Percentiles rank a stretch among this genome's conserved stretches.
These are phyloP conservation scores for Clavispora phyllophila DNA, from an alignment of 805 yeast genomes.

Conservation along the genomic window DNA sequence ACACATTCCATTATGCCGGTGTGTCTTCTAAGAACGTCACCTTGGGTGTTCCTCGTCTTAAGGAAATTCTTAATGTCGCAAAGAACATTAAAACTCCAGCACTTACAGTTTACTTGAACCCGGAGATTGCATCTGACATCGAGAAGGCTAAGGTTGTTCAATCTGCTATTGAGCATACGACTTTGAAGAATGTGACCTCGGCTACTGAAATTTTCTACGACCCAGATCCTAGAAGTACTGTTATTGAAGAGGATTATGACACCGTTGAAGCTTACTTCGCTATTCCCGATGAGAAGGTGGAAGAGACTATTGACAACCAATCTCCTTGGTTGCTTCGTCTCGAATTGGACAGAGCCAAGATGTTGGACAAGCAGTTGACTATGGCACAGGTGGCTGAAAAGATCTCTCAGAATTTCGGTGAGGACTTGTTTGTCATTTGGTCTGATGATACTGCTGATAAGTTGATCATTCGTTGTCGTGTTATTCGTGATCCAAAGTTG, in stretches of 20 bases:
- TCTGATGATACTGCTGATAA: conserved; percentile 98
- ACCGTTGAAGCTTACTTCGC: conserved; percentile 97
- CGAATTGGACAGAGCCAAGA: conserved; percentile 96
- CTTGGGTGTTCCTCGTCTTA: conserved; percentile 98
- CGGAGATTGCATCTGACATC: conserved; percentile 78
- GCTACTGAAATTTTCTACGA: conserved; percentile 96
- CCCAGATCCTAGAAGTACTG: conserved; percentile 94
- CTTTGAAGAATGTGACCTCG: conserved; percentile 91
- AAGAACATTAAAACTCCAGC: conserved; percentile 99
- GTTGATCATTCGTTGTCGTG: conserved; percentile 95
- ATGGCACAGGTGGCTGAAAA: conserved; percentile 98
- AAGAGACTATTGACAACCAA: conserved; percentile 87
- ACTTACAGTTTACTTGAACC: conserved; percentile 83
- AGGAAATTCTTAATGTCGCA: conserved; percentile 97
- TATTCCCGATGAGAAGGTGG: conserved; percentile 96
- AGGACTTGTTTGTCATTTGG: conserved; percentile 96
- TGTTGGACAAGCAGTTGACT: conserved; percentile 95
- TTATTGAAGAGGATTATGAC: conserved; percentile 93
- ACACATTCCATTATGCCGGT: conserved; percentile 97
- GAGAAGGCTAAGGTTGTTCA: conserved; percentile 93
- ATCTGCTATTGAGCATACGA: conserved; percentile 95
- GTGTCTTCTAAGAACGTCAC: conserved; percentile 99
- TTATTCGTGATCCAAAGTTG: conserved; percentile 91
- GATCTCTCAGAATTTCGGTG: conserved; percentile 87
- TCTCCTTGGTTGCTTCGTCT: conserved; percentile 97